These are phyloP conservation scores for Pochonia chlamydosporia DNA, from an alignment of 2,329 filamentous ascomycete genomes.

Conservation along the genomic window DNA sequence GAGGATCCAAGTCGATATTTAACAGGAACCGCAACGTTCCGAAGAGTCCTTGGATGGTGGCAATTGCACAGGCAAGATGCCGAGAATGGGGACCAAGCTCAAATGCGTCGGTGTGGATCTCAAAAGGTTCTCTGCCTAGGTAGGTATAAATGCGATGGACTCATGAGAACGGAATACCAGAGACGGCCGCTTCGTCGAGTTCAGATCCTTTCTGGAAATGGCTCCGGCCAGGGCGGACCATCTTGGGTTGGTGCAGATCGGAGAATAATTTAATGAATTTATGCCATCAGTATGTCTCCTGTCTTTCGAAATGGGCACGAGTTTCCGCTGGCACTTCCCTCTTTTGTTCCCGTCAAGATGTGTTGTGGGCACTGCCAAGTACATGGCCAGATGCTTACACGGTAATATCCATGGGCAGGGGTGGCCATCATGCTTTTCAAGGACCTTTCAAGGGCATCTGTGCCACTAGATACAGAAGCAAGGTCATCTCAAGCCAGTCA, in stretches of 20 bases:
- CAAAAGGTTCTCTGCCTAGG: constrained; percentile 4
- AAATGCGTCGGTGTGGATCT: constrained; percentile 8
- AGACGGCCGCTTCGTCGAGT: neutral
- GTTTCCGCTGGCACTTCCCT: constrained; percentile 5
- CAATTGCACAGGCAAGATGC: constrained; percentile 11
- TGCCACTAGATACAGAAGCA: neutral
- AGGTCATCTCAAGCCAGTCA: neutral
- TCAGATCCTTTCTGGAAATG: constrained; percentile 4
- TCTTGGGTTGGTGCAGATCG: constrained; percentile 5
- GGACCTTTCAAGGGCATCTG: neutral
- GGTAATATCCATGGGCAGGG: constrained; percentile 11
- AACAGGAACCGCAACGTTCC: constrained; percentile 5
- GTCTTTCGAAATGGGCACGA: neutral
- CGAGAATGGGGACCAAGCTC: constrained; percentile 4
- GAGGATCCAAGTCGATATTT: constrained; percentile 13
- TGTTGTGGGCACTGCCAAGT: constrained; percentile 2
- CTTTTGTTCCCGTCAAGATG: neutral
- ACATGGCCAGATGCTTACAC: constrained; percentile 7
- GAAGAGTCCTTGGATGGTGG: constrained; percentile 1
- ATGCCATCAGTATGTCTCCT: constrained; percentile 5
- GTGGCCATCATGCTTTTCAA: neutral
- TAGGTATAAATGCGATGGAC: neutral
- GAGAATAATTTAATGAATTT: constrained; percentile 11
- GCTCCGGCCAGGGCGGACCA: constrained; percentile 4
- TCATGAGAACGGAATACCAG: neutral